Evolutionary conservation across 768 basidiomycete species (phyloP).

Genomic region (Kwoniella shandongensis): DNA sequence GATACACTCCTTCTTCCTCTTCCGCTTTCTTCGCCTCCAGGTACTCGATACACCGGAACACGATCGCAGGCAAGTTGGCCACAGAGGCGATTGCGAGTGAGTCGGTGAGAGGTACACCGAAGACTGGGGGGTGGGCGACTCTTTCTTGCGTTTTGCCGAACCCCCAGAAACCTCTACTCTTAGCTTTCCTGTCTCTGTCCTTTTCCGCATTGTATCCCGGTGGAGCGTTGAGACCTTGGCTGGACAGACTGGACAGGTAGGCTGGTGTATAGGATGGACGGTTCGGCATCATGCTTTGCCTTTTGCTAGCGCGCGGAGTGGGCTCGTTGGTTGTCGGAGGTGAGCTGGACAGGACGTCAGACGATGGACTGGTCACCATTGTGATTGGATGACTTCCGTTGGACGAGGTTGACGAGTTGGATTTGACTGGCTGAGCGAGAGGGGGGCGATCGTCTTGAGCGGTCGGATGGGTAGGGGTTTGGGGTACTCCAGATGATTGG

Average conservation of each 20-base stretch:
- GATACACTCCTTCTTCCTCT: conserved; percentile 95
- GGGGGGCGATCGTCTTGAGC: not conserved
- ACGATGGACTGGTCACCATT: conserved; percentile 65
- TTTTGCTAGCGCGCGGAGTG: conserved; percentile 31
- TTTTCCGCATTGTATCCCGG: conserved; percentile 20
- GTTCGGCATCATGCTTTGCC: conserved; percentile 46
- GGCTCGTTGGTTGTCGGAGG: conserved; percentile 18
- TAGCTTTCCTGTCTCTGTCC: conserved; percentile 78
- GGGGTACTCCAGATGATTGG: conserved; percentile 4
- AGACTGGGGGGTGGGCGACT: conserved; percentile 64
- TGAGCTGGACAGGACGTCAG: conserved; percentile 59
- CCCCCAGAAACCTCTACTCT: conserved; percentile 87
- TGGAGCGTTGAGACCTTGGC: conserved; percentile 32
- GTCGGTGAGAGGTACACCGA: conserved; percentile 83
- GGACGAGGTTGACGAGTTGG: conserved; percentile 10
- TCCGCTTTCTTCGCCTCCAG: conserved; percentile 91
- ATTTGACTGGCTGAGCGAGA: not conserved
- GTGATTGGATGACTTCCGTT: conserved; percentile 58
- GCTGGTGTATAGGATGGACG: conserved; percentile 33
- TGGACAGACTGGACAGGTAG: conserved; percentile 39
- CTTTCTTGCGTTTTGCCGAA: conserved; percentile 64
- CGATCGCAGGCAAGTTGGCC: conserved; percentile 85
- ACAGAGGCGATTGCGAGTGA: conserved; percentile 85
- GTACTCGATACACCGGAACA: conserved; percentile 94
- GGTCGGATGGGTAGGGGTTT: conserved; percentile 18